Evolutionary conservation across 768 basidiomycete species (phyloP), one percentile per base, ranked within the genome.

Genomic region (Xanthoconium stramineum): DNA sequence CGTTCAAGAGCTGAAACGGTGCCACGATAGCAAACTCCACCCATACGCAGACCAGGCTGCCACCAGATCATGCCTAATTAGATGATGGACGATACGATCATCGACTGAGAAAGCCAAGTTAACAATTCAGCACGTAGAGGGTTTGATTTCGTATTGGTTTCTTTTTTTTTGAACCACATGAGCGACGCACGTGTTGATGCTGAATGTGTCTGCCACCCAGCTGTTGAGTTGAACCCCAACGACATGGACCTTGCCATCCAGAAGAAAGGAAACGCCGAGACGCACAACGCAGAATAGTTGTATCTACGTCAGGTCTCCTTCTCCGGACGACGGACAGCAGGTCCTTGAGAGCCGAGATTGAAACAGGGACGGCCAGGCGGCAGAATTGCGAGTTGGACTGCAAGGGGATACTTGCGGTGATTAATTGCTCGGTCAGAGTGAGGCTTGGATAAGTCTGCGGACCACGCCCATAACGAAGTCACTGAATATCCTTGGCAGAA

Each of bases 131-230:
- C 24, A 4, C 42, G 24, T 15, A 57, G 8, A 32, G 46, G 35
- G 10, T 11, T 48, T 28, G 19, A 20, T 10, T 6, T 20, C 39
- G n/a, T 40, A 20, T 29, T 17, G 28, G 14, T 47, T 14, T 38
- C 11, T 7, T 50, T 12, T 33, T 19, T 39, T 39, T 37, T 12
- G 19, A 19, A 51, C 30, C 30, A 50, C 55, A 55, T 47, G 42
- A 40, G 52, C 30, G 42, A 74, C 83, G 65, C 70, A 86, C 85
- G 85, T 87, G 68, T 86, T 87, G 65, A 88, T 79, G 63, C 88
- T 89, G 76, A 89, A 91, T 62, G 81, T 83, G 72, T 91, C 89
- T 38, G 86, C 88, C 42, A 91, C 80, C 89, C 88, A 91, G 74
- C 86, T 88, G 58, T 64, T 49, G 4, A 24, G 24, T n/a, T 32